These are phyloP conservation scores for Silene vulgaris DNA, from an alignment of 179 eudicot genomes.

Conservation along the genomic window DNA sequence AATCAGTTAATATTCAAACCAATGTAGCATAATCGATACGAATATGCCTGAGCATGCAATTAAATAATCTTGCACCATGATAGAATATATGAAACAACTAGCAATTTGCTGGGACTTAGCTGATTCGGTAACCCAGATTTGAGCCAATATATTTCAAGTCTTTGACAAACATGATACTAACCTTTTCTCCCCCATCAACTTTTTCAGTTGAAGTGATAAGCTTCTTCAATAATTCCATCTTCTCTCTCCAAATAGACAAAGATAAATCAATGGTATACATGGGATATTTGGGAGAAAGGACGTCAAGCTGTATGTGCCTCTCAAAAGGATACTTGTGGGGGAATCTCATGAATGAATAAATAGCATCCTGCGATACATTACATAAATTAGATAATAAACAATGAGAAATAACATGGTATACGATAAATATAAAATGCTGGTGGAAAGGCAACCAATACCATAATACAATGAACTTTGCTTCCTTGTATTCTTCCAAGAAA, in stretches of 20 bases:
- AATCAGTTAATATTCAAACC: slow-evolving; percentile 5
- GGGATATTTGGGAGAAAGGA: slow-evolving; percentile 31
- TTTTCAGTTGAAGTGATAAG: slow-evolving; percentile 35
- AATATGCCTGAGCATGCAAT: no score
- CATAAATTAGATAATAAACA: slow-evolving; percentile 11
- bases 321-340: slow-evolving; percentile 51
- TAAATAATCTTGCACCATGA: no score
- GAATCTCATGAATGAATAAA: slow-evolving; percentile 69
- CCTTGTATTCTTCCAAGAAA: slow-evolving; percentile 40
- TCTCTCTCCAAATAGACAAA: slow-evolving; percentile 28
- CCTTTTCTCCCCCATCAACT: slow-evolving; percentile 40
- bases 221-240: slow-evolving; percentile 54
- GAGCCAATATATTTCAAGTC: background rate
- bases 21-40: no score
- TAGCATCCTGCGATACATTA: slow-evolving; percentile 42
- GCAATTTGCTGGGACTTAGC: no score
- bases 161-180: slow-evolving; percentile 26
- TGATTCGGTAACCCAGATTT: no score
- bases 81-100: no score
- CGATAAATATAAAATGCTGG: background rate
- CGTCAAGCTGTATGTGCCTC: slow-evolving; percentile 38
- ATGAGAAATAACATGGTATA: background rate
- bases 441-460: slow-evolving; percentile 37
- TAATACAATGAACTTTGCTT: slow-evolving; percentile 36
- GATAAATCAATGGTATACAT: slow-evolving; percentile 40